Evolutionary conservation across 176 grass and related monocot species (phyloP), one percentile per base, ranked within the genome.

Genomic region (Phoenix roebelenii): DNA sequence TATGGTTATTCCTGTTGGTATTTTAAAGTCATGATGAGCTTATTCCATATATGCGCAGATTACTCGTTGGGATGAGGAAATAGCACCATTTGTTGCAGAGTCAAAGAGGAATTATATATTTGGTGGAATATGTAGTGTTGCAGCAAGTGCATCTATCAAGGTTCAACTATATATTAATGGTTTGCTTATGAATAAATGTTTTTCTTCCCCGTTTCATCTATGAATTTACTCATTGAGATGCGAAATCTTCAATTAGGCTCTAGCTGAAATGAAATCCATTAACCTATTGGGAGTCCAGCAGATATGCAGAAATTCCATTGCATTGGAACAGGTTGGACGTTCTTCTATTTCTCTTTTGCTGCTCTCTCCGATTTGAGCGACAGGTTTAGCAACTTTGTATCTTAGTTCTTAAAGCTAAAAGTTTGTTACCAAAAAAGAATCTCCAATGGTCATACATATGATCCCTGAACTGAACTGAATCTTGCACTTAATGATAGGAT

Each of bases 251-350:
- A 24, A 73, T 60, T 68, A 95, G 92, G 93, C 87, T 65, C 78
- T 97, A 16, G 65, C 78, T 78, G 81, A 91, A 64, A 97, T 97
- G 77, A 97, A 80, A 76, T 97, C 87, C 54, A 92, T 97, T 65
- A 97, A 97, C 63, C 70, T 97, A 69, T 66, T 97, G 68, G 93
- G 93, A 23, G 93, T 97, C 49, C 93, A 97, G 64, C 93, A 97
- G 79, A 92, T 97, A 80, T 97, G 93, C 78, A 97, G 84, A 68
- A 97, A 97, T 63, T 91, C 81, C 12, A 81, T 91, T 75, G 93
- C 93, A 68, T 63, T 97, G 26, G 93, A 97, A 78, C 93, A 91
- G 87, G 93, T 97, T 64, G 14, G 10, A 44, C 10, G 10, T 44
- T 44, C 10, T 14, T 44, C 35, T 28, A 28, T 28, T 10, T 44